Conservation (phyloP, 768 basidiomycete genomes). For the Mycena maculata region DNA sequence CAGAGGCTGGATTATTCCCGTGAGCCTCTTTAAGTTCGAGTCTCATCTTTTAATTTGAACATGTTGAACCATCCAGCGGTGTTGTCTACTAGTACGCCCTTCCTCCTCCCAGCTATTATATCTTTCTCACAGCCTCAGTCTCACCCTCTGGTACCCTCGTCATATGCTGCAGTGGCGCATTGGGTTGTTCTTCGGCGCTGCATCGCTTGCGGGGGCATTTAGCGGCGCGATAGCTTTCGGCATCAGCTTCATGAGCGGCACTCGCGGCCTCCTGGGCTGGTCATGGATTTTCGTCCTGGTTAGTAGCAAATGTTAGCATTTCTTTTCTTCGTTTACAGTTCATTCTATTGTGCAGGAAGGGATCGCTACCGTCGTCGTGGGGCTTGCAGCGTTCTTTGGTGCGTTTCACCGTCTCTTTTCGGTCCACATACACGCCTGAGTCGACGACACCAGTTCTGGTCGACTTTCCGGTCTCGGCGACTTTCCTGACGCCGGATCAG, state of each 20-base stretch:
- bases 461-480: conserved; percentile 70
- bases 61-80: conserved; percentile 45
- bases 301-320: conserved; percentile 54
- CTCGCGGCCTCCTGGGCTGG: conserved; percentile 63
- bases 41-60: not conserved
- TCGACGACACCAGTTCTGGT: conserved; percentile 58
- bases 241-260: conserved; percentile 64
- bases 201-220: conserved; percentile 65
- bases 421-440: not conserved
- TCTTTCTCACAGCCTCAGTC: conserved; percentile 43
- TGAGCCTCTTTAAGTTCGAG: not conserved
- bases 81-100: conserved; percentile 74
- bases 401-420: conserved; percentile 18
- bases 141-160: conserved; percentile 78
- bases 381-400: conserved; percentile 64
- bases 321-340: not conserved
- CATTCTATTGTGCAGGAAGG: conserved; percentile 56
- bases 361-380: conserved; percentile 67
- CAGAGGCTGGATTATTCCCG: conserved; percentile 80
- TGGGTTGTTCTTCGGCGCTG: conserved; percentile 74
- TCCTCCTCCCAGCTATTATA: not conserved
- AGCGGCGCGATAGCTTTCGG: conserved; percentile 69
- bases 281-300: conserved; percentile 71
- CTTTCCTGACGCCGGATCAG: conserved; percentile 71
- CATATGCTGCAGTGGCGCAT: conserved; percentile 69